Percentiles rank a stretch among this genome's conserved stretches.
Conservation (phyloP, 768 basidiomycete species). For the Lactarius hatsudake region DNA sequence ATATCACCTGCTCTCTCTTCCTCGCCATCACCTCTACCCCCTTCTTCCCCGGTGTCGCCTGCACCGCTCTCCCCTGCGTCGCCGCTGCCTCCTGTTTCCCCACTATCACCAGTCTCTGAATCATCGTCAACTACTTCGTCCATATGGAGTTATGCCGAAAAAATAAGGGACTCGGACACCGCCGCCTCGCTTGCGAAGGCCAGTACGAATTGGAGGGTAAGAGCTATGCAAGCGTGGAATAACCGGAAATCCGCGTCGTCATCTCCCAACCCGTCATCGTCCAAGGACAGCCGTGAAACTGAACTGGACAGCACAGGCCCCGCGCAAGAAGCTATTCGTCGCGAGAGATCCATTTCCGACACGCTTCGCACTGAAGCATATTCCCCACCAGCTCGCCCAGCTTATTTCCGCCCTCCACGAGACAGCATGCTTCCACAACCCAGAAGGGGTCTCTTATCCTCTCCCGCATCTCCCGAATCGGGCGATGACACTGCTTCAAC, state of each 20-base stretch:
- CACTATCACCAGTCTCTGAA: slow-evolving; percentile 23
- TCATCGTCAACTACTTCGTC: slow-evolving; percentile 22
- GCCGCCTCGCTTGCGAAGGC: slow-evolving; percentile 68
- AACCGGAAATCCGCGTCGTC: slow-evolving; percentile 26
- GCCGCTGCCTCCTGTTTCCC: slow-evolving; percentile 29
- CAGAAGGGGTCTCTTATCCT: slow-evolving; percentile 20
- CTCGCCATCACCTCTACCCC: slow-evolving; percentile 37
- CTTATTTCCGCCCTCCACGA: slow-evolving; percentile 54
- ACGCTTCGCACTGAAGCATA: slow-evolving; percentile 39
- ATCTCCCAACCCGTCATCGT: slow-evolving; percentile 23
- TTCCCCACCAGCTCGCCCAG: slow-evolving; percentile 57
- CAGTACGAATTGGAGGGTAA: slow-evolving; percentile 74
- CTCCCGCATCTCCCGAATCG: slow-evolving; percentile 12
- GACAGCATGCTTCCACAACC: slow-evolving; percentile 50
- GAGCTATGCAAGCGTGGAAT: slow-evolving; percentile 44
- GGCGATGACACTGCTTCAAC: slow-evolving; percentile 37
- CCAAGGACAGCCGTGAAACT: slow-evolving; percentile 5
- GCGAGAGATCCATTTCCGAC: slow-evolving; percentile 43
- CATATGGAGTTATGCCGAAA: slow-evolving; percentile 72
- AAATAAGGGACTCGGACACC: slow-evolving; percentile 69
- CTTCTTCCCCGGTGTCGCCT: slow-evolving; percentile 33
- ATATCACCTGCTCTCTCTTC: slow-evolving; percentile 35
- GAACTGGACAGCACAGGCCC: not conserved
- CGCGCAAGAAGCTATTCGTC: slow-evolving; percentile 25
- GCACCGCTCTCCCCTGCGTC: slow-evolving; percentile 32